Base-by-base conservation (phyloP, 2,329 filamentous ascomycete species). In the Tothia fuscella region DNA sequence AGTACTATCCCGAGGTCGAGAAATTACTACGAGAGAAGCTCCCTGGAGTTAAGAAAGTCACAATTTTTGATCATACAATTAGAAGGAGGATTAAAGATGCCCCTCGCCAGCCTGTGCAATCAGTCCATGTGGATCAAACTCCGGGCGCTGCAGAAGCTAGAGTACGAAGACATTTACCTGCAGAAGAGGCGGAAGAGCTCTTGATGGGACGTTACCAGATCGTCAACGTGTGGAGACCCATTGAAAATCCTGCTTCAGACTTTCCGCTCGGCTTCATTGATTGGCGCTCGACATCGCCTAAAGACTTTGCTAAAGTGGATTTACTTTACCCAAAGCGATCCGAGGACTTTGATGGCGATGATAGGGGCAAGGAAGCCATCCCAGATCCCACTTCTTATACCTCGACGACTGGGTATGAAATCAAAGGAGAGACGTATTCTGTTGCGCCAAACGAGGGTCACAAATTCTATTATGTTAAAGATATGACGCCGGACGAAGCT, bases 21-120 rank as follows among this genome's bases (percentile, higher is more conserved):
- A 54, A 59, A 0, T 56, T 82, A 1, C 60, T 82, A 2, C 65
- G 66, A 10, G 57, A 65, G 21, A 70, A 71, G 33, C 62, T 81
- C 0, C 63, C 68, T 0, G 70, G 66, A 0, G 62, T 78, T 40
- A 72, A 71, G 41, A 75, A 75, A 46, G 68, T 84, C 9, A 68
- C 76, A 45, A 78, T 83, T 45, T 84, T 84, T 54, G 80, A 84
- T 57, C 80, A 84, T 56, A 83, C 80, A 0, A 78, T 84, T 49
- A 71, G 80, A 2, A 63, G 71, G 5, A 62, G 70, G 16, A 57
- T 64, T 2, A 69, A 71, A n/a, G 56, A 62, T 2, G 64, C 76
- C 0, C 67, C 76, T 0, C 68, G 80, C 5, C 72, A 74, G 47
- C 80, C 80, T 0, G 78, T 84, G 0, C 74, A 80, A 55, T 72